Conservation (phyloP, 176 grass and related monocot species). For the Ampelocalamus luodianensis region DNA sequence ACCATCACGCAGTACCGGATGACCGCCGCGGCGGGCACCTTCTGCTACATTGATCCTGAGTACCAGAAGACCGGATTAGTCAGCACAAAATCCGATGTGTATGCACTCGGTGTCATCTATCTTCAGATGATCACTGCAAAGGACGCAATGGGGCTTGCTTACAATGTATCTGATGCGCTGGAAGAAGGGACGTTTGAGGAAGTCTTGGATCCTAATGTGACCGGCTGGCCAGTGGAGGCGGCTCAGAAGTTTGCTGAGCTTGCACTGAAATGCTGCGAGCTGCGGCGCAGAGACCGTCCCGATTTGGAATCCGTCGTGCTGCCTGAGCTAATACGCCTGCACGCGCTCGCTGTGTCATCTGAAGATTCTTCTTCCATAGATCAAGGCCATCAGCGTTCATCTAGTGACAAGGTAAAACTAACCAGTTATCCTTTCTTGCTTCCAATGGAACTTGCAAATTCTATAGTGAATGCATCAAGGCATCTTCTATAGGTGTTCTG, state of each 20-base stretch:
- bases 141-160: conserved; percentile 76
- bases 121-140: conserved; percentile 77
- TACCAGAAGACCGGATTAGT: conserved; percentile 89
- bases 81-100: conserved; percentile 77
- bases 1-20: conserved; percentile 60
- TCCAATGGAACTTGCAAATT: background rate
- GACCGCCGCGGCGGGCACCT: conserved; percentile 77
- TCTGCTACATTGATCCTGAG: conserved; percentile 95
- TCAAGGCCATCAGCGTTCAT: conserved; percentile 37
- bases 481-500: background rate
- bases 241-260: conserved; percentile 56
- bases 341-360: conserved; percentile 45
- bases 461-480: background rate
- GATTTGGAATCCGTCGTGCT: conserved; percentile 68
- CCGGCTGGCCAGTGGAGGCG: conserved; percentile 64
- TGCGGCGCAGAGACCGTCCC: conserved; percentile 68
- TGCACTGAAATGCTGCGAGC: conserved; percentile 80
- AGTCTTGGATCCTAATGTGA: conserved; percentile 60
- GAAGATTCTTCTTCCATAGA: conserved; percentile 12
- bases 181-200: conserved; percentile 61
- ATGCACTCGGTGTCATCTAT: conserved; percentile 77
- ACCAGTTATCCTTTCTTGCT: background rate
- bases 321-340: conserved; percentile 58
- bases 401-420: conserved; percentile 44
- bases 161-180: conserved; percentile 59